A percentile compares a stretch with the other conserved stretches of the same genome.
Conservation (phyloP, 345 rosid species). For the Cardamine occulta region DNA sequence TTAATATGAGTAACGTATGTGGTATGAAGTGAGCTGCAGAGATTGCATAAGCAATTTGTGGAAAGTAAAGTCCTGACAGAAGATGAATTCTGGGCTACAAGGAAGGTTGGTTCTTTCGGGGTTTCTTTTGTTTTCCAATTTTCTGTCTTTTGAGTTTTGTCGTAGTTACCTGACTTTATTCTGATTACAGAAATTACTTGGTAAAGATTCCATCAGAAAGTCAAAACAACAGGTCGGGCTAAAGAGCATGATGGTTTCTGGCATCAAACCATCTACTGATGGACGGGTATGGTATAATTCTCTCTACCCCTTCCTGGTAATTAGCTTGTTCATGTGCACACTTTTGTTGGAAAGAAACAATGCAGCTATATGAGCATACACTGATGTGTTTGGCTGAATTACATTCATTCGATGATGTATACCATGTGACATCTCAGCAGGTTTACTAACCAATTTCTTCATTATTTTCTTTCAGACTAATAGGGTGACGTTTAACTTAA, state of each 20-base stretch:
- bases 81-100: constrained; percentile 94
- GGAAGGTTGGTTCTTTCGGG: constrained; percentile 61
- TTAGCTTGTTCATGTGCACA: constrained; percentile 8
- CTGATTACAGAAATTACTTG: constrained; percentile 70
- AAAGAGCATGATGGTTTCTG: constrained; percentile 87
- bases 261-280: constrained; percentile 76
- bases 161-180: constrained; percentile 28
- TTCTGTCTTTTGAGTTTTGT: constrained; percentile 18
- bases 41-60: constrained; percentile 42
- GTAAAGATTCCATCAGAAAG: constrained; percentile 62
- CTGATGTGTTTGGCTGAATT: constrained; percentile 1
- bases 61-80: constrained; percentile 39
- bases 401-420: background rate
- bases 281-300: constrained; percentile 67
- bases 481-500: constrained; percentile 83
- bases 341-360: constrained; percentile 1
- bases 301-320: constrained; percentile 23
- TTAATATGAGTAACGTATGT: constrained; percentile 27
- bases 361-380: constrained; percentile 2
- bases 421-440: background rate
- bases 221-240: constrained; percentile 80
- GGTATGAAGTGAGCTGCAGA: constrained; percentile 41
- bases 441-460: background rate
- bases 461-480: constrained; percentile 65
- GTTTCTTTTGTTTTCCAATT: constrained; percentile 17